Evolutionary conservation across 2,329 filamentous ascomycete genomes (phyloP), one percentile per base, ranked within the genome.

Genomic region (Eutypella sp.): DNA sequence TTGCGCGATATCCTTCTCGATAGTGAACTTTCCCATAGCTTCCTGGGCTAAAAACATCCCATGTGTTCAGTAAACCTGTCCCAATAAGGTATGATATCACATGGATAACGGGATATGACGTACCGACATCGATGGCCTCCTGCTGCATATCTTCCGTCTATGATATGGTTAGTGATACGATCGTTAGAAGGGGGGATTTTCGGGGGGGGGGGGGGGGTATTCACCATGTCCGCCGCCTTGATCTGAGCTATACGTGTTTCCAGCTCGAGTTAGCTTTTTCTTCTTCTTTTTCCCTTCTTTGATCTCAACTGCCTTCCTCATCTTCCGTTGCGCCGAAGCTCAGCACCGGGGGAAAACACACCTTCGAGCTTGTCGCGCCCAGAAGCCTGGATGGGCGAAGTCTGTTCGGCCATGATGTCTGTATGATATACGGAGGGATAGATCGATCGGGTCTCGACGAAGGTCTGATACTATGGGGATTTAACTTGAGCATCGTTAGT

Each of bases 161-260:
- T 58, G 38, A 51, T 56, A 54, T 57, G 46, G 58, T 71, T 55
- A 69, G 66, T 53, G 23, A 49, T 11, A 22, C 13, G 15, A 5
- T 44, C 46, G 34, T 47, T 47, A 47, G 38, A 23, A 22, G n/a
- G 47, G 48, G 44, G 33, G 38, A 31, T 10, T 24, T n/a, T n/a
- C n/a, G n/a, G n/a, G 44, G 23, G 46, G 46, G 40, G 22, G 46
- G 22, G 27, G 44, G 39, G 27, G 41, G 22, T 42, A 37, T 75
- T 69, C 78, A 97, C 93, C 93, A 99, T 99, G 67, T 99, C 93
- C 48, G 89, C 92, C 58, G 91, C 96, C 77, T 99, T 99, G 71
- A 99, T 85, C 73, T 96, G 90, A 53, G 89, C 93, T 99, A 63
- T 55, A 60, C 40, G 50, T 29, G 27, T 38, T 45, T 13, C 10